Evolutionary conservation across 768 basidiomycete species (phyloP).

Genomic region (Tulasnella sp.): DNA sequence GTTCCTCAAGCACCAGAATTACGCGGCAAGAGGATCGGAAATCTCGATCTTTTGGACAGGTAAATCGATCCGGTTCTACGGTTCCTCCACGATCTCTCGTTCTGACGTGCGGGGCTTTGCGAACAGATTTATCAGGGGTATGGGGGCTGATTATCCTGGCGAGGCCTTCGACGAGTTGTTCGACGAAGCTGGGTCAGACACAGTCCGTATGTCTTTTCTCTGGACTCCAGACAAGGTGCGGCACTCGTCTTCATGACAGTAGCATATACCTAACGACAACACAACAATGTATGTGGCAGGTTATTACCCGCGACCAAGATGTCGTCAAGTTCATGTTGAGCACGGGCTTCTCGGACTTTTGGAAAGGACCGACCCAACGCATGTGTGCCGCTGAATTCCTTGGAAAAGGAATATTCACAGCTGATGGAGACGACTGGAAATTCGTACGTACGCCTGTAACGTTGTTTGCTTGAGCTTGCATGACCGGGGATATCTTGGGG

Average conservation of each 20-base stretch:
- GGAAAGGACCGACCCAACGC: slow-evolving; percentile 20
- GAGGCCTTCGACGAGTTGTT: slow-evolving; percentile 5
- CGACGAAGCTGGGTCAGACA: slow-evolving; percentile 8
- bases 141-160: not conserved
- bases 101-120: too few relatives aligned
- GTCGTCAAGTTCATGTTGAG: slow-evolving; percentile 15
- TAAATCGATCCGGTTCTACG: too few relatives aligned
- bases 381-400: slow-evolving; percentile 23
- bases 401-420: slow-evolving; percentile 28
- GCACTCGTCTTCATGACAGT: too few relatives aligned
- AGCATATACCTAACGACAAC: too few relatives aligned
- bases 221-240: not conserved
- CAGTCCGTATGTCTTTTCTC: slow-evolving; percentile 3
- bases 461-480: too few relatives aligned
- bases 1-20: not conserved
- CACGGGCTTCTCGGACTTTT: slow-evolving; percentile 16
- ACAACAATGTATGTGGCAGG: not conserved
- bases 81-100: too few relatives aligned
- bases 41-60: slow-evolving; percentile 3
- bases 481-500: too few relatives aligned
- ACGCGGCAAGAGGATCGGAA: slow-evolving; percentile 1
- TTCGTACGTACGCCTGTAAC: too few relatives aligned
- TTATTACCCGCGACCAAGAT: slow-evolving; percentile 15
- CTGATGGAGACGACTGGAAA: slow-evolving; percentile 25
- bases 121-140: not conserved